phyloP scores from a whole-genome alignment of 306 rosid genomes.

The Dryas drummondii region DNA sequence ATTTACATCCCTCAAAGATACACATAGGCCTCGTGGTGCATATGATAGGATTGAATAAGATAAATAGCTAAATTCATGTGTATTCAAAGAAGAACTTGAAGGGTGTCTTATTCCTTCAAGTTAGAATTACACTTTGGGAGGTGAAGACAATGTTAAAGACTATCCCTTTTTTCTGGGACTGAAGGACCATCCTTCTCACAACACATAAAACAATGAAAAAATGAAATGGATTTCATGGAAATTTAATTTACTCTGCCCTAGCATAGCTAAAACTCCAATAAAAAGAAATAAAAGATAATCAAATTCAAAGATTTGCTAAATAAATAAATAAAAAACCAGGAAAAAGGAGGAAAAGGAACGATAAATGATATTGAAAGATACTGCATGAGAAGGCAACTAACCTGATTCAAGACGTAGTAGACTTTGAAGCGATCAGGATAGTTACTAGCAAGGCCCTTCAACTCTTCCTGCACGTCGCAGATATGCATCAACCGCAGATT shows the following conservation, averaged over 20 bases:
- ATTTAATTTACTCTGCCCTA: background rate
- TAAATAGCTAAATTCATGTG: no score
- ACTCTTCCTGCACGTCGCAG: conserved; percentile 66
- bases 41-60: no score
- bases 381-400: conserved; percentile 29
- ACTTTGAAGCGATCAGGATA: conserved; percentile 69
- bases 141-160: background rate
- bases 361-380: conserved; percentile 8
- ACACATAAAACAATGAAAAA: background rate
- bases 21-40: no score
- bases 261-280: background rate
- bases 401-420: conserved; percentile 87
- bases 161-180: background rate
- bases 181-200: background rate
- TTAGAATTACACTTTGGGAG: no score
- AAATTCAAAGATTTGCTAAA: background rate
- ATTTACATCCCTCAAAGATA: no score
- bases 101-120: no score
- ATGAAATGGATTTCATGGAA: background rate
- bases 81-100: no score
- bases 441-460: conserved; percentile 67
- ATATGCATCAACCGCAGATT: conserved; percentile 1
- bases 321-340: background rate
- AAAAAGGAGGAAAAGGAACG: background rate
- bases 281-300: background rate